Base-by-base conservation (phyloP, 441 rosid genomes). In the Brassica hybrid region DNA sequence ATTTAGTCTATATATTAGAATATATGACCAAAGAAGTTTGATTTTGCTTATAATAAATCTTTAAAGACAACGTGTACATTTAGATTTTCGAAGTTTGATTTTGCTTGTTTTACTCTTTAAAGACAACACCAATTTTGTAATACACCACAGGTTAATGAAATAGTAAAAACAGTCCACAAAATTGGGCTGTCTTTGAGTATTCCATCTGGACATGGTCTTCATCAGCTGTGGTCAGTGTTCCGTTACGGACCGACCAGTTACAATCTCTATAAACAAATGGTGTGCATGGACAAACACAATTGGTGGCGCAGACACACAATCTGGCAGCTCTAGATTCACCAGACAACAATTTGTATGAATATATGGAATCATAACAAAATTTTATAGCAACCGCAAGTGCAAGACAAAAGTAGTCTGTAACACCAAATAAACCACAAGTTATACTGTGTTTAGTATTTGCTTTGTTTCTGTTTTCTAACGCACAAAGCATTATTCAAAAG, bases 361-460 rank as follows among this genome's bases (percentile, higher is more conserved):
- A 50, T n/a, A 50, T 14, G 72, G 72, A 74, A 74, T 23, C 66
- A 75, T 3, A 59, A 68, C 69, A 76, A 5, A 25, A 52, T 36
- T 76, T 54, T 69, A 50, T 52, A 16, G 21, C 64, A 69, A 76
- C 41, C 61, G 1, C 43, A 76, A 19, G 13, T 21, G 32, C n/a
- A 62, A 62, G 45, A 48, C 62, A 48, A 68, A 21, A 25, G 21
- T 41, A 25, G 34, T 67, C 61, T 50, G 25, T 43, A 25, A 25
- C 71, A 25, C 21, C 7, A 48, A 48, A 7, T 48, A 67, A 18
- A 23, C 59, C 18, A 41, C 17, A 56, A n/a, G 65, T 65, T 74
- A 19, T 19, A 19, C 25, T 27, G 38, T 71, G 48, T 38, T 56
- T 43, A n/a, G 11, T 9, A 6, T 50, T 14, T 58, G 67, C 63